phyloP scores from a whole-genome alignment of 2,329 filamentous ascomycete genomes.

The Dothistroma septosporum region DNA sequence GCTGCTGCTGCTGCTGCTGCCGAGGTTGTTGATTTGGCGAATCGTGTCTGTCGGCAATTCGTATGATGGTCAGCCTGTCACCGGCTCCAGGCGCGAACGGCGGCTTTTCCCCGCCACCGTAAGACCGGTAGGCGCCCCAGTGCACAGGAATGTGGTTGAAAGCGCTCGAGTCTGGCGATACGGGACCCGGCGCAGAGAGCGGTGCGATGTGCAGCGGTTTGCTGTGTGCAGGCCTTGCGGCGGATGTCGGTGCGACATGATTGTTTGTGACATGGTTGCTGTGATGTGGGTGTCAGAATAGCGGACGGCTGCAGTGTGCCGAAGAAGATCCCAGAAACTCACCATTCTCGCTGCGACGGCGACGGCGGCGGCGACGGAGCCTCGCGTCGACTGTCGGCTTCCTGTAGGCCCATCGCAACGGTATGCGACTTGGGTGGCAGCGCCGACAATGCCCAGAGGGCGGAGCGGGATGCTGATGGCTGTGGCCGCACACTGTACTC shows the following conservation, averaged over 20 bases:
- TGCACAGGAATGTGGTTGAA: slow-evolving; percentile 5
- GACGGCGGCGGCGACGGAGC: slow-evolving; percentile 3
- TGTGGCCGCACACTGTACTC: neutral
- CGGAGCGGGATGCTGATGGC: neutral
- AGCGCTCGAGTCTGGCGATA: neutral
- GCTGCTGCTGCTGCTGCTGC: neutral
- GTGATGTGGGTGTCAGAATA: neutral
- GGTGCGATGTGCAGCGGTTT: neutral
- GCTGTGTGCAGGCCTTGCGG: neutral
- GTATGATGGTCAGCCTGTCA: slow-evolving; percentile 1
- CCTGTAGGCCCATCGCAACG: neutral
- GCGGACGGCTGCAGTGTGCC: neutral
- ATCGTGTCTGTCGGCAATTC: neutral
- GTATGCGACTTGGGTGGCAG: neutral
- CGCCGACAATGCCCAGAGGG: neutral
- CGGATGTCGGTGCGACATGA: neutral
- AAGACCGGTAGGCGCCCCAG: slow-evolving; percentile 4
- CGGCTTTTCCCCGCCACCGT: slow-evolving; percentile 1
- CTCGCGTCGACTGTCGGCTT: neutral
- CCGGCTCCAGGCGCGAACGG: neutral
- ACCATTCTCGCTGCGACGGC: neutral
- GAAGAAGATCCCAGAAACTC: neutral
- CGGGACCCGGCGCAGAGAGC: neutral
- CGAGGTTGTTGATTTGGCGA: neutral
- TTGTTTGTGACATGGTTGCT: neutral